Conservation (phyloP, 129 eudicot genomes). For the Flaveria sonorensis region DNA sequence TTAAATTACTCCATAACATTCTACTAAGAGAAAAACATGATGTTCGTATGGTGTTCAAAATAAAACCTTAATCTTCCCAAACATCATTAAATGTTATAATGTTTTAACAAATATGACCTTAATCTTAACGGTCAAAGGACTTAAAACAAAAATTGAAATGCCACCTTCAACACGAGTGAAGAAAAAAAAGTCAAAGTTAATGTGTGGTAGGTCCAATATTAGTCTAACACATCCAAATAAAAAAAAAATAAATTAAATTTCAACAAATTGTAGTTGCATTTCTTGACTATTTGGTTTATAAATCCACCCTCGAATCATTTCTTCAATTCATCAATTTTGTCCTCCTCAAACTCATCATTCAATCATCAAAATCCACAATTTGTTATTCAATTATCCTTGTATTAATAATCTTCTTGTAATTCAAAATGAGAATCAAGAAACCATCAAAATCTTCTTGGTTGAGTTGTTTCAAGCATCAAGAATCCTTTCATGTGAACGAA, state of each 20-base stretch:
- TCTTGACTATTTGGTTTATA: slow-evolving; percentile 34
- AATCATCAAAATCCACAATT: slow-evolving; percentile 16
- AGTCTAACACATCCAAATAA: background rate
- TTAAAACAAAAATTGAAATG: too few relatives aligned
- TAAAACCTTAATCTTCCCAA: too few relatives aligned
- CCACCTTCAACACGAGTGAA: too few relatives aligned
- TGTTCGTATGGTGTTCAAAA: too few relatives aligned
- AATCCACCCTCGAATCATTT: slow-evolving; percentile 28
- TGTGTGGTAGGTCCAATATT: too few relatives aligned
- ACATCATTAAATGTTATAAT: too few relatives aligned
- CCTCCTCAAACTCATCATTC: slow-evolving; percentile 23
- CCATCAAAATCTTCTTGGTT: slow-evolving; percentile 44
- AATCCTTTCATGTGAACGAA: background rate
- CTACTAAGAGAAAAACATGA: too few relatives aligned
- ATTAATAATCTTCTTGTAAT: background rate
- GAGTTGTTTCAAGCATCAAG: slow-evolving; percentile 40
- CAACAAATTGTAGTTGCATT: slow-evolving; percentile 2
- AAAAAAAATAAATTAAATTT: background rate
- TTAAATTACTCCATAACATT: too few relatives aligned
- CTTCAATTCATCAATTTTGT: slow-evolving; percentile 23
- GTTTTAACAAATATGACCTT: too few relatives aligned
- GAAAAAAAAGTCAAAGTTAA: too few relatives aligned
- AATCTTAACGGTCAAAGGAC: too few relatives aligned
- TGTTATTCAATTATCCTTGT: slow-evolving; percentile 18
- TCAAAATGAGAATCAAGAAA: slow-evolving; percentile 52